These are phyloP conservation scores for Seiridium unicorne DNA, from an alignment of 2,329 filamentous ascomycete genomes.

Conservation along the genomic window DNA sequence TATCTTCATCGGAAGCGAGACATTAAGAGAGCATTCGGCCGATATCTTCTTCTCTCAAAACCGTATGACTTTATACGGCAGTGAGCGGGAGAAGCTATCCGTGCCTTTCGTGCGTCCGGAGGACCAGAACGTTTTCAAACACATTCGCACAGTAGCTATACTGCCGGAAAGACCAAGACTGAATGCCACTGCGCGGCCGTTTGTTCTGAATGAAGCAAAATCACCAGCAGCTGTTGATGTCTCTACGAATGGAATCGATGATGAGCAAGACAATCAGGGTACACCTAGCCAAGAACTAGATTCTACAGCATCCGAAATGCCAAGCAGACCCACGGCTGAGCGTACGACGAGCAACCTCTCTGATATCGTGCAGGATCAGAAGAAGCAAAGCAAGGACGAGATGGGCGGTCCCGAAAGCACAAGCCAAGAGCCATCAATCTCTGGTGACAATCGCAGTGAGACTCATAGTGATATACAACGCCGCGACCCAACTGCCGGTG, in stretches of 20 bases:
- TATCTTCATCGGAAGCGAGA: conserved; percentile 87
- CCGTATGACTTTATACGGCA: conserved; percentile 81
- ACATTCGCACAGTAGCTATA: conserved; percentile 64
- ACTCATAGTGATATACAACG: conserved; percentile 20
- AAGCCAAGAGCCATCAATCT: conserved; percentile 25
- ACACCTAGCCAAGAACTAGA: conserved; percentile 34
- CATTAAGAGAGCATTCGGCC: conserved; percentile 80
- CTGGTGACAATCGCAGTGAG: conserved; percentile 15
- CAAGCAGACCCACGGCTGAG: conserved; percentile 28
- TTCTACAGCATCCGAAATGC: conserved; percentile 31
- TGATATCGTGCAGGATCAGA: conserved; percentile 40
- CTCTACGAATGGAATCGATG: conserved; percentile 18
- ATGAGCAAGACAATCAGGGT: conserved; percentile 25
- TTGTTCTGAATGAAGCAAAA: conserved; percentile 36
- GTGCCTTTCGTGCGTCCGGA: conserved; percentile 92
- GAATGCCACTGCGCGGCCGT: conserved; percentile 50
- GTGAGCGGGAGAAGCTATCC: conserved; percentile 81
- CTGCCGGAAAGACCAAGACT: conserved; percentile 55
- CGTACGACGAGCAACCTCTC: conserved; percentile 33
- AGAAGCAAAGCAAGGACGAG: conserved; percentile 14
- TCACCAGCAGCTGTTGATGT: conserved; percentile 12
- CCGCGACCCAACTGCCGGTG: conserved; percentile 39
- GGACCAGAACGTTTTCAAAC: conserved; percentile 77
- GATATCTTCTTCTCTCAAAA: conserved; percentile 93
- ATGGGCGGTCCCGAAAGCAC: conserved; percentile 20